These are phyloP conservation scores for Biscogniauxia marginata DNA, from an alignment of 2,329 filamentous ascomycete species.

Conservation along the genomic window DNA sequence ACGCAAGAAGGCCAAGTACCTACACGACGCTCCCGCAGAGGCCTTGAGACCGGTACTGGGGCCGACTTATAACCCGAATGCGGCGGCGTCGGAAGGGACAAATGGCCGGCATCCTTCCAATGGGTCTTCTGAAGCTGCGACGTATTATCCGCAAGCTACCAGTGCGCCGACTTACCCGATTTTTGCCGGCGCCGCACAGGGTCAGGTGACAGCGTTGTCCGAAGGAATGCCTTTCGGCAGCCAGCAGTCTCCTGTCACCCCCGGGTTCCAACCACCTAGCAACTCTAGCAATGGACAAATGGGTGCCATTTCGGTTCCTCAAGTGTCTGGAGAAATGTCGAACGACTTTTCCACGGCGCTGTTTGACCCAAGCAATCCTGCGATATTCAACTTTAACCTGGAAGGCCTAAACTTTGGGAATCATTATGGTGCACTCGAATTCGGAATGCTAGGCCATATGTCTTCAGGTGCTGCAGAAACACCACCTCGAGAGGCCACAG, in stretches of 20 bases:
- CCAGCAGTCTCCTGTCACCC: constrained; percentile 72
- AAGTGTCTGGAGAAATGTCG: constrained; percentile 49
- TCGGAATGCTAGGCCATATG: constrained; percentile 96
- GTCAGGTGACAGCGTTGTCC: constrained; percentile 44
- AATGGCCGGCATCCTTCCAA: constrained; percentile 49
- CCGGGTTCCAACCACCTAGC: constrained; percentile 61
- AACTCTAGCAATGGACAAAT: constrained; percentile 45
- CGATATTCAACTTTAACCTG: constrained; percentile 92
- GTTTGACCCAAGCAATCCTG: constrained; percentile 89
- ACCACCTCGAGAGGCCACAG: constrained; percentile 62
- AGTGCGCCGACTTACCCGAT: constrained; percentile 49
- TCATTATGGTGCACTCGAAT: constrained; percentile 92
- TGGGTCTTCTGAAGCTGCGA: constrained; percentile 45
- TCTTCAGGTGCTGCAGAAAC: constrained; percentile 84
- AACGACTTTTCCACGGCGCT: constrained; percentile 54
- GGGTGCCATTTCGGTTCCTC: constrained; percentile 47
- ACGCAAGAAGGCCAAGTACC: constrained; percentile 98
- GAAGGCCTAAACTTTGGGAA: constrained; percentile 94
- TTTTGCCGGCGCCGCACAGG: constrained; percentile 46
- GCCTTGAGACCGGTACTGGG: constrained; percentile 83
- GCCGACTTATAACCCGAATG: constrained; percentile 63
- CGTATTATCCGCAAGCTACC: constrained; percentile 49
- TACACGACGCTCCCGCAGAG: constrained; percentile 91
- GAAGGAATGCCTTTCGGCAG: constrained; percentile 56
- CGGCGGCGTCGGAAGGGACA: constrained; percentile 44